These are phyloP conservation scores for Myxozyma nipponensis DNA, from an alignment of 805 yeast species.

Conservation along the genomic window DNA sequence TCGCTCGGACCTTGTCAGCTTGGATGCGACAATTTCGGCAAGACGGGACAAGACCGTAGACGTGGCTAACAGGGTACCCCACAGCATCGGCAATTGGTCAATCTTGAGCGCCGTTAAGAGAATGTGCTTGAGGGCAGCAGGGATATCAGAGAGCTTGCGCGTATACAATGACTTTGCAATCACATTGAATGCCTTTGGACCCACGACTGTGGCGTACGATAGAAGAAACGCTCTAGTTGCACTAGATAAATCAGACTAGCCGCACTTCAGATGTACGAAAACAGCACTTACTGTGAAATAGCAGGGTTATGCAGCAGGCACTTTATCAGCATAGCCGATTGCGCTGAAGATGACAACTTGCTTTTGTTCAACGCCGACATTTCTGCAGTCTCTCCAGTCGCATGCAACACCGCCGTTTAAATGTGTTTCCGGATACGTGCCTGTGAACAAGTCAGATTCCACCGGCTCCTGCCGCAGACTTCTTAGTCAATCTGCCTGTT, in stretches of 20 bases:
- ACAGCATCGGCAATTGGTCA: constrained; percentile 11
- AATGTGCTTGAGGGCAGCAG: constrained; percentile 8
- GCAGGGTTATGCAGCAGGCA: background rate
- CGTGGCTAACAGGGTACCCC: constrained; percentile 11
- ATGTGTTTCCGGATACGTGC: no score
- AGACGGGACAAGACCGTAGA: constrained; percentile 1
- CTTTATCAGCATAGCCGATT: background rate
- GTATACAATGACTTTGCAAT: background rate
- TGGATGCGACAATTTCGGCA: background rate
- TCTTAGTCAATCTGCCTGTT: no score
- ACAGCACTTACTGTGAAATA: background rate
- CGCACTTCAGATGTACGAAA: no score
- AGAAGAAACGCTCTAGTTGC: constrained; percentile 14
- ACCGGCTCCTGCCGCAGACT: no score
- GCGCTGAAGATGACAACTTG: background rate
- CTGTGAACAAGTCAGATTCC: no score
- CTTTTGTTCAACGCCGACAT: background rate
- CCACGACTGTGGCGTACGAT: constrained; percentile 12
- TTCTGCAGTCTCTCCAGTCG: no score
- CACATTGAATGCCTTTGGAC: constrained; percentile 11
- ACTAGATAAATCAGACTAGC: background rate
- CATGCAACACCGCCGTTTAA: no score
- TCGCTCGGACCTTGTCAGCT: background rate
- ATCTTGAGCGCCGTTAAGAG: constrained; percentile 9
- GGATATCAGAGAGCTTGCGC: background rate